Conservation (phyloP, 257 asterid species). For the Leonotis leonurus region DNA sequence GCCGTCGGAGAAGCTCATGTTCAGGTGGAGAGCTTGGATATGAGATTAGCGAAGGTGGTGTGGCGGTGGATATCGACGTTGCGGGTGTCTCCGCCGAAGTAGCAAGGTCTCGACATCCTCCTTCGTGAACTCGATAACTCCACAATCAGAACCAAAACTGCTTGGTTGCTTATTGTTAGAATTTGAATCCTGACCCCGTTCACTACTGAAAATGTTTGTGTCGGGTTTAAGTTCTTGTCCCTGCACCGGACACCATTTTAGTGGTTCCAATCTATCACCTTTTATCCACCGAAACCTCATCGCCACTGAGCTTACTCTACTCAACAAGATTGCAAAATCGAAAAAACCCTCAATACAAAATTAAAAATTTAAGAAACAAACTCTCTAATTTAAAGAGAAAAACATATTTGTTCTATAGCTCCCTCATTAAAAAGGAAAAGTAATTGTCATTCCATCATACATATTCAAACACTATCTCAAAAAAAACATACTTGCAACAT, state of each 20-base stretch:
- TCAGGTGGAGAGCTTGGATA: too few species aligned
- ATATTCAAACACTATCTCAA: neutral
- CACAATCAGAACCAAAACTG: slow-evolving; percentile 53
- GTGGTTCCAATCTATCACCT: slow-evolving; percentile 49
- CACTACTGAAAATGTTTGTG: slow-evolving; percentile 71
- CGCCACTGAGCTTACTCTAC: slow-evolving; percentile 48
- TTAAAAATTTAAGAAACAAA: neutral
- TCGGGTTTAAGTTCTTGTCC: slow-evolving; percentile 39
- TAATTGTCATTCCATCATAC: neutral
- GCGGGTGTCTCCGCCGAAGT: too few species aligned
- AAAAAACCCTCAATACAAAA: neutral
- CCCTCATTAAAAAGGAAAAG: neutral
- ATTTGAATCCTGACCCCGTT: slow-evolving; percentile 69
- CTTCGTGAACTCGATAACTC: slow-evolving; percentile 50
- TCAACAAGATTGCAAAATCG: neutral
- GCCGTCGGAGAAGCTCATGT: too few species aligned
- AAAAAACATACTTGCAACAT: neutral
- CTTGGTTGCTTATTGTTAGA: slow-evolving; percentile 53
- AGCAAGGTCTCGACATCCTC: slow-evolving; percentile 76
- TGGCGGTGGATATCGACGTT: too few species aligned
- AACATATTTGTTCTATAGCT: neutral
- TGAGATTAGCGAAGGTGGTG: too few species aligned
- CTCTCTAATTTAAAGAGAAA: neutral
- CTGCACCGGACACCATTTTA: slow-evolving; percentile 43
- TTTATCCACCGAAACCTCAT: slow-evolving; percentile 60